These are phyloP conservation scores for Nemania sp. DNA, from an alignment of 2,329 filamentous ascomycete genomes.

Conservation along the genomic window DNA sequence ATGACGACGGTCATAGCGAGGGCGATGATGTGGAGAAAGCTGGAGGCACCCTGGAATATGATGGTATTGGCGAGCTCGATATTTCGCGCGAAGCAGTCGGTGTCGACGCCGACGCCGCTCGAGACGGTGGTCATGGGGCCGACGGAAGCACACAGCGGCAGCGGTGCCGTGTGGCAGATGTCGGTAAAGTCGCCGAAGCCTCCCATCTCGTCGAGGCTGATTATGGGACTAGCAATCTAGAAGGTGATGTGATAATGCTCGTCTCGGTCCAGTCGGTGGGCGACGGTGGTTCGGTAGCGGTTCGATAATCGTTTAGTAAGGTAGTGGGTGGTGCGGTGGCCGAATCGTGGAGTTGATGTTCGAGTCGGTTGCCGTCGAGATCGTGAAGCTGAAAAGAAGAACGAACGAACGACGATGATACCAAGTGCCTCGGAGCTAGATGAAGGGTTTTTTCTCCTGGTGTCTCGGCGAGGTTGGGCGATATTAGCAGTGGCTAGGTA, in stretches of 20 bases:
- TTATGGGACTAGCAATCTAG: constrained; percentile 7
- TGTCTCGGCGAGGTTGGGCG: constrained; percentile 1
- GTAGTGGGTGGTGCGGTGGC: background rate
- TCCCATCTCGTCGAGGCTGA: constrained; percentile 57
- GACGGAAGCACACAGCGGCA: constrained; percentile 86
- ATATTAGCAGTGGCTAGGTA: constrained; percentile 8
- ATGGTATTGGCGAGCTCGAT: constrained; percentile 98
- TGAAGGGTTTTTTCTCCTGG: background rate
- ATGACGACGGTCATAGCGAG: constrained; percentile 94
- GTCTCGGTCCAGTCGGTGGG: background rate
- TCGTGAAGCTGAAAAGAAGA: background rate
- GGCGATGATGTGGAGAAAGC: constrained; percentile 89
- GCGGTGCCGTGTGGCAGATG: constrained; percentile 82
- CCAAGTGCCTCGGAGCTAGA: constrained; percentile 1
- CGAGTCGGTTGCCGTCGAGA: background rate
- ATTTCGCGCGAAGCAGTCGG: constrained; percentile 90
- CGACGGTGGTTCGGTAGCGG: background rate
- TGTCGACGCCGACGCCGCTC: constrained; percentile 76
- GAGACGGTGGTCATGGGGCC: constrained; percentile 73
- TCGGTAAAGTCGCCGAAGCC: constrained; percentile 88
- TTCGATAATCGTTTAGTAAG: background rate
- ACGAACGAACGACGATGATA: constrained; percentile 18
- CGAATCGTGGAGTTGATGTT: background rate
- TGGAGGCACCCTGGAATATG: constrained; percentile 92
- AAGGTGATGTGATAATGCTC: background rate